Percentiles rank a stretch among this genome's conserved stretches.
Conservation (phyloP, 768 basidiomycete species). For the Imleria badia region DNA sequence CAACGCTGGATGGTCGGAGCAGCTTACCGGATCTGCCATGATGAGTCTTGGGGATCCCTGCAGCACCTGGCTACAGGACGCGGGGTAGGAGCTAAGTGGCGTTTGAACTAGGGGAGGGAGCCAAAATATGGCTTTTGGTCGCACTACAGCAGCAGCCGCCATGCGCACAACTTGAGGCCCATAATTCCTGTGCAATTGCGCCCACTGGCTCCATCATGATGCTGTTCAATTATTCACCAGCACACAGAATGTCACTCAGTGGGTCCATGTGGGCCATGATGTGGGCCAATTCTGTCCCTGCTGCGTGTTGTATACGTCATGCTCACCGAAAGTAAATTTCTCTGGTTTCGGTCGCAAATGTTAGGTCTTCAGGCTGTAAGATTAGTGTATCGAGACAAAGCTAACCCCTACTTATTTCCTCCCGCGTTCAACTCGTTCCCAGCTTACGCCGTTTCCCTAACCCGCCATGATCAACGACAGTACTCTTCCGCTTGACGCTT, state of each 20-base stretch:
- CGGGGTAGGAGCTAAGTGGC: neutral
- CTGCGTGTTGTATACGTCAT: too few relatives aligned
- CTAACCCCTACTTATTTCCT: neutral
- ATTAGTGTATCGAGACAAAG: neutral
- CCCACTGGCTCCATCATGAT: neutral
- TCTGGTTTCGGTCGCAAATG: too few relatives aligned
- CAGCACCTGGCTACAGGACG: neutral
- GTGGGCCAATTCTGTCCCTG: too few relatives aligned
- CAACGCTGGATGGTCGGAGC: too few relatives aligned
- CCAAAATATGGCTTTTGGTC: slow-evolving; percentile 1
- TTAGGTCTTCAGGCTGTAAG: too few relatives aligned
- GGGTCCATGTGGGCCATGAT: neutral
- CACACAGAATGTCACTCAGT: neutral
- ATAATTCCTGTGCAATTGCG: slow-evolving; percentile 9
- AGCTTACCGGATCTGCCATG: neutral
- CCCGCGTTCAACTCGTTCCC: slow-evolving; percentile 8
- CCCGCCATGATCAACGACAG: slow-evolving; percentile 24
- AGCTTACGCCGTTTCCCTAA: slow-evolving; percentile 43
- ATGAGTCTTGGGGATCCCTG: too few relatives aligned
- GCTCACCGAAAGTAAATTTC: too few relatives aligned
- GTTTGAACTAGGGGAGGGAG: too few relatives aligned
- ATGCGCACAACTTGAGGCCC: neutral
- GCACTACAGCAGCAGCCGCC: neutral
- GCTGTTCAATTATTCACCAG: neutral
- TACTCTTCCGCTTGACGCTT: slow-evolving; percentile 82